Evolutionary conservation across 345 rosid species (phyloP).

Genomic region (Lagerstroemia speciosa): DNA sequence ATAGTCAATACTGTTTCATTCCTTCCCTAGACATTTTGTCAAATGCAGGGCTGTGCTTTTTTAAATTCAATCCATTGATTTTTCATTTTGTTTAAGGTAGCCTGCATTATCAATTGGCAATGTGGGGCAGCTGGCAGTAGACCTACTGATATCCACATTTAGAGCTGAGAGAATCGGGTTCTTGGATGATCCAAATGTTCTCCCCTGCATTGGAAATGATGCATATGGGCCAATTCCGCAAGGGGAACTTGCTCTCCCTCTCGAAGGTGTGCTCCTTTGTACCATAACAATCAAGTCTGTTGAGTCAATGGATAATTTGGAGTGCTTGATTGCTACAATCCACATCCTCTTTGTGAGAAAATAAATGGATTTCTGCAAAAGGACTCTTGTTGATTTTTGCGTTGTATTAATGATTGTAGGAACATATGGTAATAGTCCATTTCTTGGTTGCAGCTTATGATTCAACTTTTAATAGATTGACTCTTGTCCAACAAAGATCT

Average conservation of each 20-base stretch:
- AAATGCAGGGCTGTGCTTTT: not conserved
- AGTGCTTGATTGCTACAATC: not conserved
- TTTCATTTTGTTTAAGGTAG: constrained; percentile 18
- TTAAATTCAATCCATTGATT: not conserved
- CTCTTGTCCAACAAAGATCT: constrained; percentile 72
- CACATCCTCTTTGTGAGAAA: not conserved
- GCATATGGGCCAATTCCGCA: constrained; percentile 61
- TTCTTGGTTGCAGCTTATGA: constrained; percentile 47
- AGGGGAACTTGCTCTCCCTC: constrained; percentile 76
- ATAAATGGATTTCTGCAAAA: not conserved
- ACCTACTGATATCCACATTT: constrained; percentile 66
- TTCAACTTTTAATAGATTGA: constrained; percentile 32
- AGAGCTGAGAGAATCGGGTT: constrained; percentile 64
- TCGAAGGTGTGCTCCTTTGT: constrained; percentile 44
- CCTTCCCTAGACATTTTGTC: not conserved
- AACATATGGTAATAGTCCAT: constrained; percentile 1
- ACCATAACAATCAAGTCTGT: not conserved
- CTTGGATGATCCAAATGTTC: constrained; percentile 62
- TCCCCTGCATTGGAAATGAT: constrained; percentile 88
- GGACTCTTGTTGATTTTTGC: not conserved
- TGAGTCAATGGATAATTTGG: not conserved
- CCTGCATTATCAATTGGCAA: constrained; percentile 91
- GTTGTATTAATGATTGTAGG: not conserved
- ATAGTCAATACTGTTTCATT: not conserved
- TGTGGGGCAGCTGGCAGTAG: constrained; percentile 85